Evolutionary conservation across 176 grass and related monocot species (phyloP).

Genomic region (Alopecurus myosuroides): DNA sequence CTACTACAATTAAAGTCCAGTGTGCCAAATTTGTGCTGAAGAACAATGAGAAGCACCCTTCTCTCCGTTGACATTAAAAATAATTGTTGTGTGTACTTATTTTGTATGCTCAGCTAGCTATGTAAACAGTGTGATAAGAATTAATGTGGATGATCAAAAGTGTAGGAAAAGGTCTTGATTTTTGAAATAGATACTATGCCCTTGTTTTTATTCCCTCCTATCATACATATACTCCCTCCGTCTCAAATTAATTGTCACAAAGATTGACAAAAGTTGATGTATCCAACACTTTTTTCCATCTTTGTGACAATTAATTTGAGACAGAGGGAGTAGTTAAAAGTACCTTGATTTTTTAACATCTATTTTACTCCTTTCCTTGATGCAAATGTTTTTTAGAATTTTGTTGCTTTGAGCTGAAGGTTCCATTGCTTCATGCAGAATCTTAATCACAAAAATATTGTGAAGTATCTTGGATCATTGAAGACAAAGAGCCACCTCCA

Average conservation of each 20-base stretch:
- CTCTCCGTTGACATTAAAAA: not conserved
- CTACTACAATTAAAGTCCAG: not conserved
- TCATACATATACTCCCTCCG: not conserved
- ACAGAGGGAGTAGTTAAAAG: too few relatives aligned
- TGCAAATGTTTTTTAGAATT: not conserved
- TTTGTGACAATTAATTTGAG: too few relatives aligned
- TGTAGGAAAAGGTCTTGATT: not conserved
- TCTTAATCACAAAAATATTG: slow-evolving; percentile 99
- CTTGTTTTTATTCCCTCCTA: not conserved
- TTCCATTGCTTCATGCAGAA: slow-evolving; percentile 52
- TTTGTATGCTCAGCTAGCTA: not conserved
- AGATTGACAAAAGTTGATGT: too few relatives aligned
- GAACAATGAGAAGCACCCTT: not conserved
- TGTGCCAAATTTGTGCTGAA: slow-evolving; percentile 6
- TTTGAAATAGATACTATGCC: not conserved
- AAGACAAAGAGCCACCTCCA: slow-evolving; percentile 95
- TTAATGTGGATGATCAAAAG: slow-evolving; percentile 1
- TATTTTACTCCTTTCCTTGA: not conserved
- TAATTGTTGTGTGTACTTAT: not conserved
- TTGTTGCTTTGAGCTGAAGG: slow-evolving; percentile 2
- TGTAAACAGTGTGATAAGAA: not conserved
- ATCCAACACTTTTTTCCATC: too few relatives aligned
- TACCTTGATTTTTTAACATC: not conserved
- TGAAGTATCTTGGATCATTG: slow-evolving; percentile 92
- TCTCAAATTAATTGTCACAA: too few relatives aligned